Percentiles rank a stretch among this genome's conserved stretches.
phyloP scores from a whole-genome alignment of 2,329 filamentous ascomycete genomes.

The Stemphylium lycopersici region DNA sequence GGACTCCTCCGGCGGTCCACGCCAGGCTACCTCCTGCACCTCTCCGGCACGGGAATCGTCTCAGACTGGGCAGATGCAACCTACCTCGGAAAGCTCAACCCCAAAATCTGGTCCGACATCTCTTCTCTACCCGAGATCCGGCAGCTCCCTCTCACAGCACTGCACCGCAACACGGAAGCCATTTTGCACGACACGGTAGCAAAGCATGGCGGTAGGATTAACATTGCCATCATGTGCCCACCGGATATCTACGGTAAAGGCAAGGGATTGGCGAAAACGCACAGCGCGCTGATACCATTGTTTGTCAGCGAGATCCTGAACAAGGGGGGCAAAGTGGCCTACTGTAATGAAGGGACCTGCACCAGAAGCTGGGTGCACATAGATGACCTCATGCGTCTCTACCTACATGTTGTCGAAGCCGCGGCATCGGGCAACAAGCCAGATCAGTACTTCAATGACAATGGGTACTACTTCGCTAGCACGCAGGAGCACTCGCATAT shows the following conservation, averaged over 20 bases:
- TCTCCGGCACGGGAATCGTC: constrained; percentile 62
- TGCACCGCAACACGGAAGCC: constrained; percentile 71
- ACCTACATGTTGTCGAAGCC: constrained; percentile 60
- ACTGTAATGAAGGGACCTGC: constrained; percentile 61
- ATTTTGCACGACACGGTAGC: constrained; percentile 62
- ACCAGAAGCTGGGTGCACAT: constrained; percentile 63
- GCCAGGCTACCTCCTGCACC: constrained; percentile 58
- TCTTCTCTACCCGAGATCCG: constrained; percentile 58
- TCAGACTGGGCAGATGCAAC: constrained; percentile 50
- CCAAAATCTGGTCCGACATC: constrained; percentile 63
- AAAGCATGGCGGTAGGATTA: constrained; percentile 49
- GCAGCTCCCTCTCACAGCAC: constrained; percentile 59
- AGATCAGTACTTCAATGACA: constrained; percentile 62
- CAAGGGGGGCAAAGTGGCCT: constrained; percentile 54
- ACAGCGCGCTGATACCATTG: constrained; percentile 52
- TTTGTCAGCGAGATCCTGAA: constrained; percentile 48
- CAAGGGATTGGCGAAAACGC: constrained; percentile 58
- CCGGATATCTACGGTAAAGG: constrained; percentile 68
- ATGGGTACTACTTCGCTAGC: constrained; percentile 56
- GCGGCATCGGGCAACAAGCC: constrained; percentile 47
- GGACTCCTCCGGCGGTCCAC: constrained; percentile 56
- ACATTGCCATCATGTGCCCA: constrained; percentile 63
- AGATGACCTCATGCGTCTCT: constrained; percentile 64
- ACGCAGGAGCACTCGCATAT: constrained; percentile 45
- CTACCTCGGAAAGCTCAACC: constrained; percentile 29